Percentiles rank a stretch among this genome's conserved stretches.
These are phyloP conservation scores for Euptelea pleiosperma DNA, from an alignment of 164 flowering plant genomes.

Conservation along the genomic window DNA sequence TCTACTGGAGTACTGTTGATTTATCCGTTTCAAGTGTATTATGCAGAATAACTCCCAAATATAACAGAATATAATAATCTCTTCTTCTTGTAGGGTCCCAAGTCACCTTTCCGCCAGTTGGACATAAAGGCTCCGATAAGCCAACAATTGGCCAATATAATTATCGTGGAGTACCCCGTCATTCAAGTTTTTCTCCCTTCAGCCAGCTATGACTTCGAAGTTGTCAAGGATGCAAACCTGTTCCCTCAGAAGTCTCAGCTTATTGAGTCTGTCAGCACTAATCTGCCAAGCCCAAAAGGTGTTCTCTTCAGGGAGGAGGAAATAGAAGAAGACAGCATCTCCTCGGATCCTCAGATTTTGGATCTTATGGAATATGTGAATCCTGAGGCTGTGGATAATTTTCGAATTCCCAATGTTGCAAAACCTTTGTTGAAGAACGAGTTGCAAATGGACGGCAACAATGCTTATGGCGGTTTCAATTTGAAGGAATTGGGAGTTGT, in stretches of 20 bases:
- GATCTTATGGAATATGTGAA: conserved; percentile 36
- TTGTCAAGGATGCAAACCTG: conserved; percentile 29
- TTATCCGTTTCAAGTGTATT: too few species aligned
- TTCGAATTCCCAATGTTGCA: background rate
- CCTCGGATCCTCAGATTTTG: conserved; percentile 35
- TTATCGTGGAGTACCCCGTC: too few species aligned
- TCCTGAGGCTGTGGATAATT: conserved; percentile 9
- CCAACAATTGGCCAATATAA: too few species aligned
- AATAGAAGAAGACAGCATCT: conserved; percentile 37
- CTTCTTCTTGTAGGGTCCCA: too few species aligned
- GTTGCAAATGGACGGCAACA: background rate
- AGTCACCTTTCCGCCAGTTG: too few species aligned
- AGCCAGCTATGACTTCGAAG: conserved; percentile 48
- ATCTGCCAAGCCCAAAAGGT: conserved; percentile 35
- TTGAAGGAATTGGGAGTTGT: conserved; percentile 8
- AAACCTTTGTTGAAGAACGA: background rate
- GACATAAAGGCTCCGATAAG: too few species aligned
- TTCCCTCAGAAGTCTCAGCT: conserved; percentile 10
- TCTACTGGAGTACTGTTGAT: too few species aligned
- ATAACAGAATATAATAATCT: too few species aligned
- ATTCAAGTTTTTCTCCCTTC: conserved; percentile 71
- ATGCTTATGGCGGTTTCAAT: conserved; percentile 2
- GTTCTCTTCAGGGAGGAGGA: conserved; percentile 61
- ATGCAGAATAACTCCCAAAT: too few species aligned
- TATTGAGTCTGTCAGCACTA: conserved; percentile 16